Evolutionary conservation across 306 rosid species (phyloP), one percentile per base, ranked within the genome.

Genomic region (Sicyos edulis): DNA sequence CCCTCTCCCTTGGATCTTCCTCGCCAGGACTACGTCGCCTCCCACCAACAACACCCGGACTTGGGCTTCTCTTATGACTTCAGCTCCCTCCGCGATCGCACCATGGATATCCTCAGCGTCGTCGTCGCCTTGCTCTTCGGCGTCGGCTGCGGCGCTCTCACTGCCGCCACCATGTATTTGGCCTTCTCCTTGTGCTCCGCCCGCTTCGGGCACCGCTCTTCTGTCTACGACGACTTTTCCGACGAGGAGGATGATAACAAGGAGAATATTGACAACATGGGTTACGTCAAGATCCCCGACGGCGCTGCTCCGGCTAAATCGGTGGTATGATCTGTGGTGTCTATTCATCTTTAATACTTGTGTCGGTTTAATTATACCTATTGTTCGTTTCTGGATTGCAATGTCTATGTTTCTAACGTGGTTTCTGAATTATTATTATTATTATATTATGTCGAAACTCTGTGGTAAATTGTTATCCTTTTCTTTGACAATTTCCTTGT

Each of bases 101-200:
- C 97, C 78, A 85, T 83, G 82, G 98, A 93, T 78, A 90, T 93
- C 68, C 87, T 90, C 66, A 93, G 92, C 82, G 92, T 93, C 29
- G 98, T 90, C 10, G 85, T 90, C 20, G 96, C 96, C 26, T 63
- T 93, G 65, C 95, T 93, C 54, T 90, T 93, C 72, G 98, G 98
- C 44, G 86, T 88, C n/a, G 92, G 92, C 13, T 88, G 96, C 62
- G 98, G 98, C 1, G 93, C 96, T 29, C 92, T 93, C 75, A 83
- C 92, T 12, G 92, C 96, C 26, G 96, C 96, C 29, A 83, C 96
- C 74, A 78, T 93, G 96, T 93, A 90, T 82, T 72, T 93, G 58
- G 92, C 84, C 15, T 90, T 91, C 87, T 87, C 95, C 6, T 80
- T 90, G 66, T 83, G 85, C 82, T 32, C 88, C 74, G 55, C 63